Percentiles rank a stretch among this genome's conserved stretches.
Conservation (phyloP, 257 asterid species). For the Gentiana macrophylla region DNA sequence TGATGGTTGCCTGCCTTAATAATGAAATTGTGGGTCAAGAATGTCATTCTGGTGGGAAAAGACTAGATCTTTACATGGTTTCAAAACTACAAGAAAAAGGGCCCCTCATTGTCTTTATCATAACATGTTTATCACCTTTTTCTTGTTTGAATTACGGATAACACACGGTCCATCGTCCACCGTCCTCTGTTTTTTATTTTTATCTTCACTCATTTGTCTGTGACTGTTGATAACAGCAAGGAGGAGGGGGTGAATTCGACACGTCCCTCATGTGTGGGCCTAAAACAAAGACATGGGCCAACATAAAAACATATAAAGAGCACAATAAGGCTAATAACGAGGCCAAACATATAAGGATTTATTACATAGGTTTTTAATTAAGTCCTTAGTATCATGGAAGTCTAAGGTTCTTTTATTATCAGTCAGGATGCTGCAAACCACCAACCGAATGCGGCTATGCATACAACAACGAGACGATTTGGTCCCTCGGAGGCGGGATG, state of each 20-base stretch:
- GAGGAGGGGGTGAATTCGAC: too few relatives aligned
- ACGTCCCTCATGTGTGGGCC: too few relatives aligned
- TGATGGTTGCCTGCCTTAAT: too few relatives aligned
- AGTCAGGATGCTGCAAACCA: conserved; percentile 98
- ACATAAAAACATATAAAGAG: too few relatives aligned
- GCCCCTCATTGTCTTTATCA: conserved; percentile 3
- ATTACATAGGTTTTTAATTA: neutral
- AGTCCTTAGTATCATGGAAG: neutral
- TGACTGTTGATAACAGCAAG: too few relatives aligned
- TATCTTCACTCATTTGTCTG: neutral
- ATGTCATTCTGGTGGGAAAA: too few relatives aligned
- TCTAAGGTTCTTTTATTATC: neutral
- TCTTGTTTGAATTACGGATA: neutral
- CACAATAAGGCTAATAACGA: too few relatives aligned
- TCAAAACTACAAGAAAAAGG: conserved; percentile 5
- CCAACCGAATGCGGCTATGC: conserved; percentile 62
- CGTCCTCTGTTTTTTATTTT: neutral
- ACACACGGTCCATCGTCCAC: neutral
- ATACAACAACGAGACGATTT: conserved; percentile 55
- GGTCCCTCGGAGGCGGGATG: conserved; percentile 39
- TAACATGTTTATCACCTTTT: neutral
- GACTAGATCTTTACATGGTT: neutral
- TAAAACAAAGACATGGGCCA: too few relatives aligned
- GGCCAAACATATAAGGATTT: neutral
- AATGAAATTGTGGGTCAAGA: too few relatives aligned